A percentile compares a stretch with the other conserved stretches of the same genome.
phyloP scores from a whole-genome alignment of 345 rosid genomes.

The Schrenkiella parvula region DNA sequence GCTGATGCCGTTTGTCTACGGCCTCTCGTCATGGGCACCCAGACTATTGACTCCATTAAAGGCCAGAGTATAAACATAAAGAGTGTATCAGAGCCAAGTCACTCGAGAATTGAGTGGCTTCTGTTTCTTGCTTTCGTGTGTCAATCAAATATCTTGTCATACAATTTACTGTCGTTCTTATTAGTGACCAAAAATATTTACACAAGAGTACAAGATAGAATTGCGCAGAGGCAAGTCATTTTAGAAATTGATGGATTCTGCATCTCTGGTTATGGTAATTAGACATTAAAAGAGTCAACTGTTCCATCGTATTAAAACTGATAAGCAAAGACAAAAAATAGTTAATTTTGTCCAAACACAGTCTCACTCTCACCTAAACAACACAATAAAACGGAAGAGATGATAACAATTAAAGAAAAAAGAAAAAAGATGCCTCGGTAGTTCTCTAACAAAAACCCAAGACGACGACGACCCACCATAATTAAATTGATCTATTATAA shows the following conservation, averaged over 20 bases:
- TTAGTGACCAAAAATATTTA: neutral
- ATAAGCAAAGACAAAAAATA: conserved; percentile 4
- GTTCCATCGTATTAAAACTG: conserved; percentile 31
- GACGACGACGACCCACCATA: conserved; percentile 14
- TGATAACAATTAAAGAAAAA: no score
- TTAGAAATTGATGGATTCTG: neutral
- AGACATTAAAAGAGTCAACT: conserved; percentile 50
- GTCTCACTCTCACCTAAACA: conserved; percentile 32
- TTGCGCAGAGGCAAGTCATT: neutral
- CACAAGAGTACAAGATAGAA: no score
- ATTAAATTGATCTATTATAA: conserved; percentile 18
- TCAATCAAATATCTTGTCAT: neutral
- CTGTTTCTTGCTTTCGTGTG: neutral
- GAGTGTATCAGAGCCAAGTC: neutral
- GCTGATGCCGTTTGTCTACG: neutral
- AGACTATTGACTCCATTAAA: no score
- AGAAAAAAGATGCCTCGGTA: conserved; percentile 9
- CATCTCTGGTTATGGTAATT: neutral
- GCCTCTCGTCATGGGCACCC: no score
- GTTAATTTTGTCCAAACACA: conserved; percentile 27
- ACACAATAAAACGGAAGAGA: conserved; percentile 30
- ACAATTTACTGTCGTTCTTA: neutral
- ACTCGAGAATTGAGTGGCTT: neutral
- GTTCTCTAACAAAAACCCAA: conserved; percentile 29
- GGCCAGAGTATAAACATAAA: neutral